Base-by-base conservation (phyloP, 495 filamentous ascomycete species). In the Trichocladium antarcticum region DNA sequence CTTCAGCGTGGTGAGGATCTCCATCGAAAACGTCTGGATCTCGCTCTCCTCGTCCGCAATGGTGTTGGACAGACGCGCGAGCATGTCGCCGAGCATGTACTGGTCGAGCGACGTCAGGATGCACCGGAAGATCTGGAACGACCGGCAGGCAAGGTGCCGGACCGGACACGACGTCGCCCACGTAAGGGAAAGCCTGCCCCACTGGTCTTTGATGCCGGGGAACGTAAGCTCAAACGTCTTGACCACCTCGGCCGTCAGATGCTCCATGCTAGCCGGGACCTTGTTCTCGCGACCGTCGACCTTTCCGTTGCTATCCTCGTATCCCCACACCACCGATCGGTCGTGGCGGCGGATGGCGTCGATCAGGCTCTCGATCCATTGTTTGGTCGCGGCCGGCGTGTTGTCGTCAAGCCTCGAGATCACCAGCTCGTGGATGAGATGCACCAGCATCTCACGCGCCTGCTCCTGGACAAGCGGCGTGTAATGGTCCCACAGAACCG, bases 91-190 rank as follows among this genome's bases (percentile, higher is more conserved):
- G 14, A 99, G 75, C 90, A 96, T 97, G 42, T 78, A 67, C 49
- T 89, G 88, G 59, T 97, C 93, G 19, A 96, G 67, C 1, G 86
- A 85, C 9, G 84, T 89, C 31, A 90, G 79, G 44, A 96, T 87
- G 61, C 89, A 96, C 10, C 92, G 78, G 71, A 96, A 99, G 1
- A 97, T 83, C 64, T 99, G 93, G 65, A 99, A 95, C 6, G 93
- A 97, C 37, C 92, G 79, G 60, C 92, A 99, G 2, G 92, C 92
- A 32, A 97, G 70, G 69, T 99, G 92, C 27, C 87, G 75, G n/a
- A 97, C 93, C 0, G 92, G 86, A 59, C 93, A 99, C 6, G 87
- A 92, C 0, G 92, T 95, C 24, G 93, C 92, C 92, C 92, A 99
- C 44, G 81, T 84, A 50, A 99, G 70, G 0, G 89, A 86, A 47